Evolutionary conservation across 805 yeast genomes (phyloP), one percentile per base, ranked within the genome.

Genomic region (Ogataea chonburiensis): DNA sequence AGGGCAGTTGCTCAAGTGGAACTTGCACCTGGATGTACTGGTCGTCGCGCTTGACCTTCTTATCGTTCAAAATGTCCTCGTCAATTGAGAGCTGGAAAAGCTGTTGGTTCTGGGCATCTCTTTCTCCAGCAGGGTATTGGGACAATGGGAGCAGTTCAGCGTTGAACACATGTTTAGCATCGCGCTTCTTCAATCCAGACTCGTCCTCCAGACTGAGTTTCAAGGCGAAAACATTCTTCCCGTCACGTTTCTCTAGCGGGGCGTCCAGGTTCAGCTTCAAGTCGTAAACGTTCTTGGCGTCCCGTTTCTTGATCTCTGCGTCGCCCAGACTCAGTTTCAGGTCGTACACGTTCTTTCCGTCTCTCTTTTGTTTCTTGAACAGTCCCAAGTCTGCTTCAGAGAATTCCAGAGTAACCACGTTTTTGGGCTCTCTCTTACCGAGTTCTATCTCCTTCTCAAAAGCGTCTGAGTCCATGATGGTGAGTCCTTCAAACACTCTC

Each of bases 361-460:
- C 50, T 42, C 50, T 43, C 28, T 45, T 41, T 8, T 21, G 18
- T 17, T 22, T 27, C 15, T 34, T 16, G 7, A 31, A 41, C 10
- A 19, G 18, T 2, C 27, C 28, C 7, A 47, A 26, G 5, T 30
- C 44, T 4, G 28, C 42, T 7, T 52, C 52, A 26, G 43, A 45
- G 7, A 50, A 18, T 8, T 38, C 37, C 6, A 53, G 21, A n/a
- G 46, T 34, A 6, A 40, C 39, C 7, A 52, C 47, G 25, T 46
- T 48, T 17, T 52, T 52, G 7, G 47, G 41, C 8, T 49, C 53
- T 40, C 56, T 45, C 28, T 53, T 51, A 14, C 34, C 14, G 8
- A 47, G 18, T 7, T 28, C 40, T 12, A 37, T 17, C 25, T 42
- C 46, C 22, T 34, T 42, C 23, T 42, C 38, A 12, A 42, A 38